Conservation (phyloP, 768 basidiomycete genomes). For the Termitomyces sp. region DNA sequence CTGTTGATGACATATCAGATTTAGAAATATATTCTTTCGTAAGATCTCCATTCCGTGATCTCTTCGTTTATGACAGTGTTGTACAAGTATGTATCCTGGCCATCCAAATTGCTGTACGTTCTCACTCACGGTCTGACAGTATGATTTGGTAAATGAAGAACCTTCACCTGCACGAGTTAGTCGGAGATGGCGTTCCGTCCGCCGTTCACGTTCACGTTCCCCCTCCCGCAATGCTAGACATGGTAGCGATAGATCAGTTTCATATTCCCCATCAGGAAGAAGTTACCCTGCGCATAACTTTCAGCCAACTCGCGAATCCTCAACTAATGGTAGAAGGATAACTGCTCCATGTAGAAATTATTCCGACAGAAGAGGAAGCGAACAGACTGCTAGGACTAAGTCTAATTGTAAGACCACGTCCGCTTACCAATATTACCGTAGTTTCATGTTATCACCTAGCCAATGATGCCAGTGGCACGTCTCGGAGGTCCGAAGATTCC, state of each 20-base stretch:
- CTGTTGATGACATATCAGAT: background rate
- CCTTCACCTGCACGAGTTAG: slow-evolving; percentile 26
- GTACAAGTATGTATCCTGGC: slow-evolving; percentile 56
- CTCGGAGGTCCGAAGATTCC: background rate
- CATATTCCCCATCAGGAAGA: slow-evolving; percentile 31
- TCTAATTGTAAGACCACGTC: background rate
- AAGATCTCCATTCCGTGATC: slow-evolving; percentile 82
- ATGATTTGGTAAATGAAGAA: slow-evolving; percentile 45
- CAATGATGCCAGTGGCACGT: background rate
- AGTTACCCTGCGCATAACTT: slow-evolving; percentile 16
- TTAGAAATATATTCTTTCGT: slow-evolving; percentile 86
- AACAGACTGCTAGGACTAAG: background rate
- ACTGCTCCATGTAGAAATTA: background rate
- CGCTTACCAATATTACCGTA: background rate
- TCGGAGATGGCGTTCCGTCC: slow-evolving; percentile 19
- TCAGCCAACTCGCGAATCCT: background rate
- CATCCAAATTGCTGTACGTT: slow-evolving; percentile 8
- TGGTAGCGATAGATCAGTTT: slow-evolving; percentile 20
- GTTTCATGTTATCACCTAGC: background rate
- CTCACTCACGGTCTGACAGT: slow-evolving; percentile 31
- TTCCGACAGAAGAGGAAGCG: background rate
- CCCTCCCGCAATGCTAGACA: slow-evolving; percentile 14
- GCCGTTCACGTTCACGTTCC: slow-evolving; percentile 14
- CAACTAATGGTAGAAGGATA: background rate
- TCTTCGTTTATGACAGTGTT: slow-evolving; percentile 73